Evolutionary conservation across 2,329 filamentous ascomycete genomes (phyloP).

Genomic region (Teratosphaeria gauchensis): DNA sequence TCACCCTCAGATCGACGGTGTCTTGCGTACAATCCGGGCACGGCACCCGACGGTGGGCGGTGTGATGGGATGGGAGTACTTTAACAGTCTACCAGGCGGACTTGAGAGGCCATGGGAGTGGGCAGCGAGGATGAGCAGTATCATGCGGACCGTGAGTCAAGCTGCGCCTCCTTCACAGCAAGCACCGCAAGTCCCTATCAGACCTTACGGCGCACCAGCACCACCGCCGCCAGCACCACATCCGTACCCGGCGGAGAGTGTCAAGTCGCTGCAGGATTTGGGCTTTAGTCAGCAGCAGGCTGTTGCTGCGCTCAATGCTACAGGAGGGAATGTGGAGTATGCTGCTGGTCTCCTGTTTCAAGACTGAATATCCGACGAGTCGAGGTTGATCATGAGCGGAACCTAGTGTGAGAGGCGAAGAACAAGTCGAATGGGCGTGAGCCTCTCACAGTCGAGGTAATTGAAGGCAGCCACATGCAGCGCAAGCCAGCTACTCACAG

Average conservation of each 20-base stretch:
- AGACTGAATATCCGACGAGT: slow-evolving; percentile 12
- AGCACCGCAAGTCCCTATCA: slow-evolving; percentile 21
- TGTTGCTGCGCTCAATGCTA: slow-evolving; percentile 39
- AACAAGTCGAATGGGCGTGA: too few species aligned
- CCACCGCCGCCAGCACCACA: slow-evolving; percentile 25
- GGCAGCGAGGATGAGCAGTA: slow-evolving; percentile 56
- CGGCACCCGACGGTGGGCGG: slow-evolving; percentile 65
- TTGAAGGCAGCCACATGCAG: neutral
- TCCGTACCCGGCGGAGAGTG: slow-evolving; percentile 33
- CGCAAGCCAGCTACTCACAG: neutral
- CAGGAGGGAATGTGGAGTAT: slow-evolving; percentile 40
- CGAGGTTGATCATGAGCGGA: too few species aligned
- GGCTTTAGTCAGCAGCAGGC: slow-evolving; percentile 38
- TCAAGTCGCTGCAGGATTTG: slow-evolving; percentile 35
- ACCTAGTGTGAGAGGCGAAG: too few species aligned
- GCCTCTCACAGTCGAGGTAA: too few species aligned
- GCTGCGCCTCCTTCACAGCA: slow-evolving; percentile 17
- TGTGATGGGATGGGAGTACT: slow-evolving; percentile 94
- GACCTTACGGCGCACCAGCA: slow-evolving; percentile 18
- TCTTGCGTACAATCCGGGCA: slow-evolving; percentile 48
- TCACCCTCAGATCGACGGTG: slow-evolving; percentile 46
- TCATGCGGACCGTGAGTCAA: slow-evolving; percentile 27
- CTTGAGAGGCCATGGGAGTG: slow-evolving; percentile 61
- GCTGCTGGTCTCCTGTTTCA: slow-evolving; percentile 41
- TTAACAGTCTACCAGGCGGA: slow-evolving; percentile 65